These are phyloP conservation scores for Prototheca wickerhamii DNA, from an alignment of 163 green algal genomes.

Conservation along the genomic window DNA sequence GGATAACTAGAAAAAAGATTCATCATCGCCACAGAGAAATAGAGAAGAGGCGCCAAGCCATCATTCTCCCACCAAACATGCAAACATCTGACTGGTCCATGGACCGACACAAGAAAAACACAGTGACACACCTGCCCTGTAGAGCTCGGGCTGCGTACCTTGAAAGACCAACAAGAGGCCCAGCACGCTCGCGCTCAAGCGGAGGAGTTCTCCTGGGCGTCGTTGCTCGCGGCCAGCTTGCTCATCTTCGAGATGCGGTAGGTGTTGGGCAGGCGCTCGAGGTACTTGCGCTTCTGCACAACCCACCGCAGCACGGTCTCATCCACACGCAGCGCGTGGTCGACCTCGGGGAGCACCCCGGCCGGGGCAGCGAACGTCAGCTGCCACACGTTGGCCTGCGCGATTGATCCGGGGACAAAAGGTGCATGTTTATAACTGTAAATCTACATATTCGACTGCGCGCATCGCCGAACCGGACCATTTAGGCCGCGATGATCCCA, in stretches of 20 bases:
- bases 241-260: conserved; percentile 20
- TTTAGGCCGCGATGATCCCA: too few species aligned
- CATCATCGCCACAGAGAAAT: conserved; percentile 13
- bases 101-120: background rate
- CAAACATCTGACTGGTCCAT: background rate
- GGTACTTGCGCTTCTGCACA: conserved; percentile 40
- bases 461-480: too few species aligned
- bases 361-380: conserved; percentile 55
- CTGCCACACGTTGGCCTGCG: conserved; percentile 70
- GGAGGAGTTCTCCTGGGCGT: conserved; percentile 5
- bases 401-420: too few species aligned
- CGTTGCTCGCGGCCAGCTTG: background rate
- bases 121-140: background rate
- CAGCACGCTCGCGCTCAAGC: background rate
- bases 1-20: conserved; percentile 65
- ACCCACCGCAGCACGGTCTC: conserved; percentile 66
- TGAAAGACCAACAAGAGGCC: background rate
- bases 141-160: too few species aligned
- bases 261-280: conserved; percentile 30
- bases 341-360: conserved; percentile 39
- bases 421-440: too few species aligned
- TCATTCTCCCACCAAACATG: background rate
- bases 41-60: background rate
- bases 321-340: conserved; percentile 62
- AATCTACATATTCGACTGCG: too few species aligned